Base-by-base conservation (phyloP, 1,139 yeast species). In the Suhomyces kunorum region DNA sequence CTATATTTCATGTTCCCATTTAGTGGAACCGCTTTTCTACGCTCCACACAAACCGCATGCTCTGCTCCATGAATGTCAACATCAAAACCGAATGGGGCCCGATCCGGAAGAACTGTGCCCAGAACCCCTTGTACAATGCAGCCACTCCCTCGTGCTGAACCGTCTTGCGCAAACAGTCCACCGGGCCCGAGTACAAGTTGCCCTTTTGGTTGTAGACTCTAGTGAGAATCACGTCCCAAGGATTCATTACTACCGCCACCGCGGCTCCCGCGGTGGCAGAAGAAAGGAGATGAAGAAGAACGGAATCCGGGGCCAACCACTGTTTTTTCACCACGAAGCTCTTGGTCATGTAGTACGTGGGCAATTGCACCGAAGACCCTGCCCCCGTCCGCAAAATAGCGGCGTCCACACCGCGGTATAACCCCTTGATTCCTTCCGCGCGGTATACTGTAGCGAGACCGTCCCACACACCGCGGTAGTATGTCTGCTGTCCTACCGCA, bases 201-300 rank as follows among this genome's bases (percentile, higher is more conserved):
- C 96, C 96, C 64, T 83, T 87, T 62, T 92, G 98, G 64, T 92
- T 92, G 66, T 90, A 92, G 63, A 94, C 84, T 67, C 98, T 78
- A 2, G 98, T 92, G 66, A 92, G 72, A 40, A 92, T 78, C 39
- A 92, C 98, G 62, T 92, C 98, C 81, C 96, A 88, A 13, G 98
- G 98, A 61, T 89, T 90, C 97, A 94, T 90, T 28, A 87, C 96
- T 25, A 90, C 73, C 39, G 95, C 92, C 22, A 92, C 98, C 49
- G 96, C 97, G 36, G 89, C 64, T 32, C 98, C 98, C 6, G 96
- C 84, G 49, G 77, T 69, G 1, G 94, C 80, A 26, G 94, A 82
- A 1, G 97, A 80, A 11, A 77, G 52, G 49, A 92, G 74, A 61
- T 89, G 96, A 48, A 86, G 70, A 2, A 74, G 68, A 5, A 94